Evolutionary conservation across 768 basidiomycete species (phyloP), one percentile per base, ranked within the genome.

Genomic region (Lactarius pseudohatsudake): DNA sequence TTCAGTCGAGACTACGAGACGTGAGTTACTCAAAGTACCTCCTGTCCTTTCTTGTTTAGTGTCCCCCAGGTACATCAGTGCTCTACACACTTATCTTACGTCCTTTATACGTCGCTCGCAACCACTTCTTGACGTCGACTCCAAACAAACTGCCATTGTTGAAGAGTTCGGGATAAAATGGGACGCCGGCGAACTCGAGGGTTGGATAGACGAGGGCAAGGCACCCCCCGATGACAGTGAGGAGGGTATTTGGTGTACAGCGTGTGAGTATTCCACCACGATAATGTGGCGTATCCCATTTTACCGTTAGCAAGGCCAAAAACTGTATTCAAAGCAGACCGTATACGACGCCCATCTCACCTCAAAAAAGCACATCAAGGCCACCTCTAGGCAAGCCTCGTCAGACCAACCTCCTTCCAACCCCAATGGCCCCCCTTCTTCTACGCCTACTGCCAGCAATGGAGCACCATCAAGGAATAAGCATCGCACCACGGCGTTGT

Each of bases 341-440:
- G 97, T 99, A 10, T 99, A 95, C 75, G 92, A 97, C 68, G 95
- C 95, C 2, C 97, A 98, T 75, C 77, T 98, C 60, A 94, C 88
- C 2, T 96, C 95, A 26, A 98, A 96, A 80, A 98, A 94, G 75
- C 97, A 99, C 73, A 79, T 92, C 73, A 99, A 98, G 79, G 92
- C 94, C 9, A 82, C 85, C n/a, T 85, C 88, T 9, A 92, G 87
- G 70, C 87, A 90, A 73, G 88, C 85, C 4, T 70, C 74, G 26
- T 68, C 75, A 73, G 70, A 81, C 78, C 69, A 79, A 77, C 70
- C 82, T 20, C 79, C 84, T 4, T 72, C 82, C 6, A 85, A 89
- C 64, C 84, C 88, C 11, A 89, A 89, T 73, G 87, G 88, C 26
- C 76, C 81, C n/a, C 69, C 73, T 68, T 68, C 77, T 64, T 55